Evolutionary conservation across 176 grass and related monocot genomes (phyloP).

Genomic region (Juncus effusus): DNA sequence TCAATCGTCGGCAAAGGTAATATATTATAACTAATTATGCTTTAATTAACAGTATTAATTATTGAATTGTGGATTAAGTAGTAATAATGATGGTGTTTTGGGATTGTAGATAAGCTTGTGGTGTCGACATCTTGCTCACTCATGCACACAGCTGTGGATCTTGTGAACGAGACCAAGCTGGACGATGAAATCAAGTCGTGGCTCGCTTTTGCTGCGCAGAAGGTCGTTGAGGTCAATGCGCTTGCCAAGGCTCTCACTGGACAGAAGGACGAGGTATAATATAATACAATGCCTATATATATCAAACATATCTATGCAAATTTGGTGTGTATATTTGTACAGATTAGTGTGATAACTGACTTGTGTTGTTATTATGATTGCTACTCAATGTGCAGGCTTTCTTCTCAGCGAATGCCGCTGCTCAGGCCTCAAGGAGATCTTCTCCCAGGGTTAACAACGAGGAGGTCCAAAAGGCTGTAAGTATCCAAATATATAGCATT

Average conservation of each 20-base stretch:
- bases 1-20: constrained; percentile 74
- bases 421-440: constrained; percentile 75
- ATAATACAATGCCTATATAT: neutral
- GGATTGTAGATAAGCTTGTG: constrained; percentile 67
- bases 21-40: constrained; percentile 29
- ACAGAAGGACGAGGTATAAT: constrained; percentile 67
- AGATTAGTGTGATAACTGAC: neutral
- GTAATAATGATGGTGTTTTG: neutral
- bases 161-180: constrained; percentile 87
- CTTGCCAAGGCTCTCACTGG: constrained; percentile 83
- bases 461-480: constrained; percentile 89
- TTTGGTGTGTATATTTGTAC: neutral
- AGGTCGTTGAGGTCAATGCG: constrained; percentile 94
- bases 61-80: constrained; percentile 6
- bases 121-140: constrained; percentile 94
- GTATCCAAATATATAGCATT: constrained; percentile 23
- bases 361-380: constrained; percentile 6
- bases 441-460: constrained; percentile 89
- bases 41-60: constrained; percentile 6
- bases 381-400: constrained; percentile 50
- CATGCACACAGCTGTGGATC: constrained; percentile 96
- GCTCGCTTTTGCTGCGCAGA: constrained; percentile 96
- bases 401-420: constrained; percentile 75
- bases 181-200: constrained; percentile 95
- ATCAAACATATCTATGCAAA: neutral